Base-by-base conservation (phyloP, 2,329 filamentous ascomycete species). In the Thielaviopsis ethacetica region DNA sequence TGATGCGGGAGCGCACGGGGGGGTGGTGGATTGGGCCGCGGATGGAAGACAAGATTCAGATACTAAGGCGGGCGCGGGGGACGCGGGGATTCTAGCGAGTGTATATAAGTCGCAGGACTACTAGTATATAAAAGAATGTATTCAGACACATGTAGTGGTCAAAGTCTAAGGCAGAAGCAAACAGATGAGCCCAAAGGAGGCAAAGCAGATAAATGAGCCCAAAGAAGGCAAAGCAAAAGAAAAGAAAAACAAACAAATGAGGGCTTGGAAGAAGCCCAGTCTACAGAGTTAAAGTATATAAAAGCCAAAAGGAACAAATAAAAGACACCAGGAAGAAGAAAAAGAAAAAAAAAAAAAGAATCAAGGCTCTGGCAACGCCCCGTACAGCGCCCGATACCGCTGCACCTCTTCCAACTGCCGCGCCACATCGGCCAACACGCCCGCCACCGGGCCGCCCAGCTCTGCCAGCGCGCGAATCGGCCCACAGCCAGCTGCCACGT, bases 401-500 rank as follows among this genome's bases (percentile, higher is more conserved):
- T 81, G 75, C 54, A 90, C 73, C 67, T 90, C 82, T 30, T 75
- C 74, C 60, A 88, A 71, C 66, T 87, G 81, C 30, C 73, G 69
- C 41, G 78, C 72, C 34, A 91, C 74, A 51, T 78, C 77, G 51
- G 73, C 72, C 21, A 94, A 75, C 21, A 96, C 78, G 17, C 84
- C 80, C 12, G 76, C 71, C 78, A 96, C 95, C 2, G 90, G 86
- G 21, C 81, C 85, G 12, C 88, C 83, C 62, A 95, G 80, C 63
- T 88, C 80, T 57, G 86, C 78, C 26, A 95, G 78, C 63, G 78
- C 75, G 52, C 76, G 72, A 54, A 88, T 77, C 1, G 71, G 70
- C 49, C 76, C 80, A 65, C 85, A 81, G 13, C 89, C 88, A 38
- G 79, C 78, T 64, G 88, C 81, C 70, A 94, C 80, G 70, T 95